Evolutionary conservation across 805 yeast genomes (phyloP), one percentile per base, ranked within the genome.

Genomic region (Hanseniaspora lindneri): DNA sequence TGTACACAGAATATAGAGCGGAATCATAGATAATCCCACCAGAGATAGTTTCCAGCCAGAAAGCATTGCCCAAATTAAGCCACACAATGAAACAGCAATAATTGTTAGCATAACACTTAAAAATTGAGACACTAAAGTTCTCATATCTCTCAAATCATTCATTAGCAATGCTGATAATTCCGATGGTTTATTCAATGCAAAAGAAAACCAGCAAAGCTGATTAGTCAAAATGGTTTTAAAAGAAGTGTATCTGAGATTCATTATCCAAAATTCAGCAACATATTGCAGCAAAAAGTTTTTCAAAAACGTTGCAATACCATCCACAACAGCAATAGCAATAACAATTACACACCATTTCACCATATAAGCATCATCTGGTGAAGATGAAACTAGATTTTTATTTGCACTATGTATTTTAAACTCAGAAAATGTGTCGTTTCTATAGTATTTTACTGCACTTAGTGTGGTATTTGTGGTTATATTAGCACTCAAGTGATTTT

Each of bases 1-100:
- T 2, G 88, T 73, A 1, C 77, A 57, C 0, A 74, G 23, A 0
- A 75, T 56, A 44, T 83, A 76, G 11, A 78, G 53, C 0, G 95
- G 94, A 13, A 83, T 71, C 60, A 87, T 69, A 0, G 95, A 72
- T 10, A 88, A 56, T 1, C 95, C 94, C 1, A 85, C 92, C 9
- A 89, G 64, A 1, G 96, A 75, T 36, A 92, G 65, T 56, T 80
- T 83, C 97, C 97, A 92, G 0, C 96, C 95, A 10, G 71, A 60
- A 0, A 70, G 71, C 1, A 86, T 53, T 0, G 96, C 78, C 96
- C 96, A 92, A 6, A 76, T 66, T 4, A 79, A 53, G 3, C 96
- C 94, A 24, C 77, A 62, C 0, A 67, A 33, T 0, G 81, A 66
- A 41, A 86, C 69, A 0, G 77, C 66, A 2, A 74, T 43, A 34